Percentiles rank a stretch among this genome's conserved stretches.
phyloP scores from a whole-genome alignment of 352 stramenopile genomes.

The Aphanomyces invadans region DNA sequence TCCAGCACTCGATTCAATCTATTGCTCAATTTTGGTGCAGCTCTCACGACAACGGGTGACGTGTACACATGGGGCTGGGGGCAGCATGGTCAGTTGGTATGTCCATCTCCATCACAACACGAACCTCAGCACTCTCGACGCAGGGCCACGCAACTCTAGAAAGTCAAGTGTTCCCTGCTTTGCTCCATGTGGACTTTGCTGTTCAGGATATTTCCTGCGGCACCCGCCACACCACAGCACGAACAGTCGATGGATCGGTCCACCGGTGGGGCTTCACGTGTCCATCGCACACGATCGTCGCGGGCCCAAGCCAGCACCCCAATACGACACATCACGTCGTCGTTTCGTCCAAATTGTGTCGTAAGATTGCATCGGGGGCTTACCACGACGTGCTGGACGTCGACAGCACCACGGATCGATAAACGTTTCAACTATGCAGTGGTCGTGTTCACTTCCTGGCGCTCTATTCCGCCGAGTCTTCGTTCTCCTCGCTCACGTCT shows the following conservation, averaged over 20 bases:
- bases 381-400: conserved; percentile 20
- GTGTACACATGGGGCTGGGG: conserved; percentile 78
- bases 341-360: background rate
- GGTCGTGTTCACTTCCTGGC: too few species aligned
- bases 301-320: background rate
- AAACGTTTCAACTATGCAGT: too few species aligned
- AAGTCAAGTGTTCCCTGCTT: conserved; percentile 27
- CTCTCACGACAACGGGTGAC: conserved; percentile 43
- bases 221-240: conserved; percentile 39
- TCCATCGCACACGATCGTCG: background rate
- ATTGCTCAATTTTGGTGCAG: conserved; percentile 12
- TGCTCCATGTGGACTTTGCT: conserved; percentile 32
- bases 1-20: background rate
- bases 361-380: background rate
- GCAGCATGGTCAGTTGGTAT: conserved; percentile 58
- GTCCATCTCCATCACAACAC: background rate
- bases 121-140: too few species aligned
- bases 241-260: conserved; percentile 38
- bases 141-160: conserved; percentile 25
- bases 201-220: conserved; percentile 42
- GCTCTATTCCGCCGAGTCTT: too few species aligned
- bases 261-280: conserved; percentile 41
- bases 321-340: conserved; percentile 8
- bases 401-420: too few species aligned
- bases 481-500: background rate